Evolutionary conservation across 176 grass and related monocot species (phyloP), one percentile per base, ranked within the genome.

Genomic region (Pharus latifolius): DNA sequence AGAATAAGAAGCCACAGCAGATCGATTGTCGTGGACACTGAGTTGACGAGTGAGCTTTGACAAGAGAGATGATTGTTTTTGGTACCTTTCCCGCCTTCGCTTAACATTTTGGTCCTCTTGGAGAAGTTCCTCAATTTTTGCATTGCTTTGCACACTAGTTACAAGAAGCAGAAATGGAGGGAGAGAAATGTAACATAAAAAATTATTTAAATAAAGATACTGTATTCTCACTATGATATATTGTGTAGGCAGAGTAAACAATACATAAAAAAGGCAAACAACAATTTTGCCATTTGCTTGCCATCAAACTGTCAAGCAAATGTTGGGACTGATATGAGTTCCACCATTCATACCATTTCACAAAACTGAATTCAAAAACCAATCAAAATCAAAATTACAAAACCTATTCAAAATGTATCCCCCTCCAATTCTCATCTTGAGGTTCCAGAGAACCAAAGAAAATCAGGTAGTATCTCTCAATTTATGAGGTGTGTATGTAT

Each of bases 1-100:
- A 7, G 90, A 84, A 75, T 84, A 83, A 65, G 87, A 78, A 31
- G 88, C 78, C 66, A 71, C 63, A 59, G 84, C 49, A 63, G 90
- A 81, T 50, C 90, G 79, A 65, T 99, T 94, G 63, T 99, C 95
- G 69, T 94, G 89, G 43, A 94, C 71, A 34, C 87, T 88, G 26
- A 99, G 87, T 66, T 99, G 95, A 42, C 84, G 95, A 60, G 84
- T 99, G 52, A 99, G 90, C 59, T 94, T 94, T 48, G 95, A 99
- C 68, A 99, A 52, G 48, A 94, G 72, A 47, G 90, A 86, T 55
- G 90, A 94, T 62, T 99, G 95, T 53, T 86, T 99, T 44, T 99
- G 90, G 87, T 76, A 83, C 75, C 81, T 80, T 43, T 99, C 87
- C 64, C 95, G 84, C 60, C 79, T 85, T 13, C 59, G 73, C 46